Evolutionary conservation across 331 rosid species (phyloP).

Genomic region (Ulmus americana): DNA sequence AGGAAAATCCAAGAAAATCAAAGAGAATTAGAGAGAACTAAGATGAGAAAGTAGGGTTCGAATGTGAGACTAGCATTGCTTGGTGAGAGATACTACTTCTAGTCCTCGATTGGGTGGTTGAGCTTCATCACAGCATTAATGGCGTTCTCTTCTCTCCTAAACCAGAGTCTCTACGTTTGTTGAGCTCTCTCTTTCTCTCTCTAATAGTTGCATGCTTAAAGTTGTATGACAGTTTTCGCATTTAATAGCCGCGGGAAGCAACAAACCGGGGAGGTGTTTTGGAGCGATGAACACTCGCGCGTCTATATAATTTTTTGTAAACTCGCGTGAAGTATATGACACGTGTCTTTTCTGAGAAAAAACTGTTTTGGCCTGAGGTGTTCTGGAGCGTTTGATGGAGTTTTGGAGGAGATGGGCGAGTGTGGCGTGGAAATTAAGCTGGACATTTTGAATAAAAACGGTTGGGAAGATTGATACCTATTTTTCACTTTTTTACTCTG

Average conservation of each 20-base stretch:
- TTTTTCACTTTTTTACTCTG: neutral
- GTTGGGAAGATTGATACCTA: constrained; percentile 12
- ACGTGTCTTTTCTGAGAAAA: neutral
- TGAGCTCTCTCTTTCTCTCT: constrained; percentile 24
- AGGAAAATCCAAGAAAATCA: neutral
- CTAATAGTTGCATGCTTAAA: constrained; percentile 15
- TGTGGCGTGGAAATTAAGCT: neutral
- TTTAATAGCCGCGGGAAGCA: constrained; percentile 90
- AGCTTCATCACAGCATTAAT: constrained; percentile 47
- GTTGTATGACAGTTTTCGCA: constrained; percentile 24
- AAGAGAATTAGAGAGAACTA: neutral
- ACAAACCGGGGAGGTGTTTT: neutral
- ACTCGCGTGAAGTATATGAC: constrained; percentile 16
- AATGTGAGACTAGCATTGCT: constrained; percentile 7
- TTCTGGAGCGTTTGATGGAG: neutral
- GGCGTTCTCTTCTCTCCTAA: constrained; percentile 10
- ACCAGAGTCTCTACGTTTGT: constrained; percentile 15
- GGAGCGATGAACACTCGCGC: constrained; percentile 14
- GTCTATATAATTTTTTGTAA: fast-evolving
- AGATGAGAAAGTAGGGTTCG: neutral
- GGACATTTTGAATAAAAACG: constrained; percentile 17
- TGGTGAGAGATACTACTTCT: neutral
- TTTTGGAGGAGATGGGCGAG: neutral
- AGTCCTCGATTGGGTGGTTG: constrained; percentile 50
- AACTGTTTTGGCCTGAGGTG: neutral